These are phyloP conservation scores for Scortechinia acanthostroma DNA, from an alignment of 2,329 filamentous ascomycete species.

Conservation along the genomic window DNA sequence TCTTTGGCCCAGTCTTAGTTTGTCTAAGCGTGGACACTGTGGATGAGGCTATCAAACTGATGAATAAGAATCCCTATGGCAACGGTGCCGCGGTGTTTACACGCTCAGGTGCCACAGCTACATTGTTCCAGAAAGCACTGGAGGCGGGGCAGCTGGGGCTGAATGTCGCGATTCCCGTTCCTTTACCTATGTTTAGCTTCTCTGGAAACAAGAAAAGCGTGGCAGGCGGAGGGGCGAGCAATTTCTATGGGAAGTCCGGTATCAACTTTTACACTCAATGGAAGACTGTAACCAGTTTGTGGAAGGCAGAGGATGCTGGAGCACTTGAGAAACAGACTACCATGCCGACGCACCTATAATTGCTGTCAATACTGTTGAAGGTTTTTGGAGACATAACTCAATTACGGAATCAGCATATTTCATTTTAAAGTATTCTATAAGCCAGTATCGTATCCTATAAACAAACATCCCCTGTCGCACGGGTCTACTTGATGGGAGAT, in stretches of 20 bases:
- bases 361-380: too few relatives aligned
- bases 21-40: conserved; percentile 20
- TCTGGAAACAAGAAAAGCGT: conserved; percentile 49
- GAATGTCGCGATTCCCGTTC: conserved; percentile 14
- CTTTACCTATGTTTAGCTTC: conserved; percentile 15
- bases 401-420: too few relatives aligned
- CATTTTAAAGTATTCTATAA: too few relatives aligned
- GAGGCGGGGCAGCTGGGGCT: conserved; percentile 14
- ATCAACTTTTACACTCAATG: conserved; percentile 67
- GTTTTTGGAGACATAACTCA: too few relatives aligned
- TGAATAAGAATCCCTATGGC: conserved; percentile 19
- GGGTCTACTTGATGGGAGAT: too few relatives aligned
- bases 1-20: conserved; percentile 24
- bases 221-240: conserved; percentile 61
- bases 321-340: conserved; percentile 33
- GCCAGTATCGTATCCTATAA: too few relatives aligned
- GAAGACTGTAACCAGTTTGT: conserved; percentile 68
- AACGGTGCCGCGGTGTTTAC: conserved; percentile 25
- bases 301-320: conserved; percentile 58
- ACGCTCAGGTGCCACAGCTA: conserved; percentile 15
- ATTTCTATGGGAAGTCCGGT: conserved; percentile 69
- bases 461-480: too few relatives aligned
- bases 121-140: conserved; percentile 18
- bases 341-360: conserved; percentile 52
- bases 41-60: conserved; percentile 20